Conservation (phyloP, 1,284 basidiomycete species). For the Microbotryum scabiosae region DNA sequence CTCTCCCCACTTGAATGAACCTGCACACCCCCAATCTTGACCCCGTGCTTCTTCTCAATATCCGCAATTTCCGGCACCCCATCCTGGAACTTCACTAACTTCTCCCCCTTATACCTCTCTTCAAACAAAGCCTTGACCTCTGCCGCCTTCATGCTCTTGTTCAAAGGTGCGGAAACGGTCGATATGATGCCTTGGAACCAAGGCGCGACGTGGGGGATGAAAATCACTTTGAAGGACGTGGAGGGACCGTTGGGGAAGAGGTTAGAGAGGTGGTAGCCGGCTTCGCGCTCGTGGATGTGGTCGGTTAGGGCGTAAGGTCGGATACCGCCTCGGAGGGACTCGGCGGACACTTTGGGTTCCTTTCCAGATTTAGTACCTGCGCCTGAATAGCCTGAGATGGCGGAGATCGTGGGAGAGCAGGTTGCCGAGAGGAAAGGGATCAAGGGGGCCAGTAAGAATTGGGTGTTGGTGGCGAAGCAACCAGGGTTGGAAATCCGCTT, state of each 20-base stretch:
- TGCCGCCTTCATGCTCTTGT: slow-evolving; percentile 53
- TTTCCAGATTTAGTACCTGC: slow-evolving; percentile 75
- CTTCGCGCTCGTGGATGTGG: slow-evolving; percentile 97
- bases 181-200: slow-evolving; percentile 97
- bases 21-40: slow-evolving; percentile 87
- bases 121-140: slow-evolving; percentile 70
- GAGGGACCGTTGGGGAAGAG: slow-evolving; percentile 44
- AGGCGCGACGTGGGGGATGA: slow-evolving; percentile 77
- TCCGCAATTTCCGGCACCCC: slow-evolving; percentile 70
- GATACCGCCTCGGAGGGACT: slow-evolving; percentile 65
- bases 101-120: slow-evolving; percentile 67
- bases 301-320: slow-evolving; percentile 85
- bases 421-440: slow-evolving; percentile 59
- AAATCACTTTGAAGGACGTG: slow-evolving; percentile 58
- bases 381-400: slow-evolving; percentile 87
- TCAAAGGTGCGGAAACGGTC: slow-evolving; percentile 72
- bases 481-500: slow-evolving; percentile 93
- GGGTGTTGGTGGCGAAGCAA: slow-evolving; percentile 90
- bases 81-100: slow-evolving; percentile 57
- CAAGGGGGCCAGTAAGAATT: slow-evolving; percentile 84
- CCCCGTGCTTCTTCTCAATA: slow-evolving; percentile 73
- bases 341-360: slow-evolving; percentile 69
- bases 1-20: slow-evolving; percentile 79
- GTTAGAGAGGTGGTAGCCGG: slow-evolving; percentile 65
- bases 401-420: slow-evolving; percentile 69